Evolutionary conservation across 805 yeast genomes (phyloP).

Genomic region (Saccharomycopsis capsularis): DNA sequence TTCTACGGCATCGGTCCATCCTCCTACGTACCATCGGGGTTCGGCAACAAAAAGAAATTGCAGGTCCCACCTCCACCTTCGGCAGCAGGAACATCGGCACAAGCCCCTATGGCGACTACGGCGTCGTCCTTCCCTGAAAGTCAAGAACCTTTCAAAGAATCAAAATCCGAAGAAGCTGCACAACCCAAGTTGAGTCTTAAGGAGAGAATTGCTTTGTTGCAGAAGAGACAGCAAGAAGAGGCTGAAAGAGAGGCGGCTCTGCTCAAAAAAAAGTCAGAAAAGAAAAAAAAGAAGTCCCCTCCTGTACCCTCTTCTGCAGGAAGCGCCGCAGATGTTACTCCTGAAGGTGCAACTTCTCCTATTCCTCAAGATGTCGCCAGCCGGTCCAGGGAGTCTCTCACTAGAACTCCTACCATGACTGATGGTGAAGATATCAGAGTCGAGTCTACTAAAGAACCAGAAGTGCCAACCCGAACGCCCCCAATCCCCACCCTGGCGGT

Average conservation of each 20-base stretch:
- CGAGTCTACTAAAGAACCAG: too few relatives aligned
- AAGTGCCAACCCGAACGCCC: too few relatives aligned
- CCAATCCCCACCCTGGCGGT: too few relatives aligned
- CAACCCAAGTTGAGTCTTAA: slow-evolving; percentile 75
- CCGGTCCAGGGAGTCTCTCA: too few relatives aligned
- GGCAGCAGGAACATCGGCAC: background rate
- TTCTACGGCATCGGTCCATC: slow-evolving; percentile 51
- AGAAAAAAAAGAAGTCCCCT: slow-evolving; percentile 34
- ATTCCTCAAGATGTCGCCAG: slow-evolving; percentile 3
- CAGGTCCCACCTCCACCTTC: slow-evolving; percentile 28
- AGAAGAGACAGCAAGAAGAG: slow-evolving; percentile 74
- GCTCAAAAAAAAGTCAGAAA: slow-evolving; percentile 43
- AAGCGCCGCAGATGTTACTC: too few relatives aligned
- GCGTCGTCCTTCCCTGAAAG: slow-evolving; percentile 29
- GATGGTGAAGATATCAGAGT: background rate
- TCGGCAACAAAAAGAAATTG: slow-evolving; percentile 26
- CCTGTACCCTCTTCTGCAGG: too few relatives aligned
- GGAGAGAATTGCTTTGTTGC: slow-evolving; percentile 80
- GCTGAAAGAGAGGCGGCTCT: slow-evolving; percentile 64
- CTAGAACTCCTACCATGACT: too few relatives aligned
- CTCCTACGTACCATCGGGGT: slow-evolving; percentile 45
- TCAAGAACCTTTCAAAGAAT: slow-evolving; percentile 23
- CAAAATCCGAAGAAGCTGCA: slow-evolving; percentile 39
- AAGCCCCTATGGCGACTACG: slow-evolving; percentile 22
- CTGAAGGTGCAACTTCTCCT: background rate